Conservation (phyloP, 768 basidiomycete species). For the Tulasnella calospora region DNA sequence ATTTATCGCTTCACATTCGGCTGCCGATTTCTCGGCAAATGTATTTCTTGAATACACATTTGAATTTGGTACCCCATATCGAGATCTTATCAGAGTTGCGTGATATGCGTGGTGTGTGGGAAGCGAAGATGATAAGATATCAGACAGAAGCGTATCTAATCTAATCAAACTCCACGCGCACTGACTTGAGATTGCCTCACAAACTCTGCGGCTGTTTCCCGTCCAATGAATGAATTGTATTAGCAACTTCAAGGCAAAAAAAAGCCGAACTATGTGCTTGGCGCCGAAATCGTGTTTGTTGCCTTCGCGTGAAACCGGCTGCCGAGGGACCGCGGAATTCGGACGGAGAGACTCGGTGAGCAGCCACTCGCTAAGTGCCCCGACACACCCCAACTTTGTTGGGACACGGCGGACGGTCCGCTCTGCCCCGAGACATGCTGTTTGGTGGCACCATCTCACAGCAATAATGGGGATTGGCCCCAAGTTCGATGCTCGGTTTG, state of each 20-base stretch:
- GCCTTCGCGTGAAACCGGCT: not conserved
- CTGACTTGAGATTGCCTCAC: not conserved
- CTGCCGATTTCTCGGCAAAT: not conserved
- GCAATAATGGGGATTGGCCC: too few relatives aligned
- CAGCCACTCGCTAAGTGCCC: not conserved
- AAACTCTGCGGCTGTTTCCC: not conserved
- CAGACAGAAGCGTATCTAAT: not conserved
- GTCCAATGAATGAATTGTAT: not conserved
- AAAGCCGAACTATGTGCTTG: not conserved
- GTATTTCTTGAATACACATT: too few relatives aligned
- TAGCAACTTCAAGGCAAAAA: not conserved
- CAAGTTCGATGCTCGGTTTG: too few relatives aligned
- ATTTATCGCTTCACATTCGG: not conserved
- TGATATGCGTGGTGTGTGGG: not conserved
- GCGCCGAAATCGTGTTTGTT: not conserved
- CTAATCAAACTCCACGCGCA: not conserved
- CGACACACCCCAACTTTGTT: not conserved
- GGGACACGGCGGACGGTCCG: not conserved
- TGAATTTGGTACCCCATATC: too few relatives aligned
- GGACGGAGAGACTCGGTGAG: not conserved
- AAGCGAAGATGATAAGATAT: not conserved
- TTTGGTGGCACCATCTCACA: not conserved
- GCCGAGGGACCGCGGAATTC: not conserved
- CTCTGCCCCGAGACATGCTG: not conserved
- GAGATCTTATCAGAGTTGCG: not conserved